Evolutionary conservation across 2,329 filamentous ascomycete species (phyloP).

Genomic region (Talaromyces albobiverticillius): DNA sequence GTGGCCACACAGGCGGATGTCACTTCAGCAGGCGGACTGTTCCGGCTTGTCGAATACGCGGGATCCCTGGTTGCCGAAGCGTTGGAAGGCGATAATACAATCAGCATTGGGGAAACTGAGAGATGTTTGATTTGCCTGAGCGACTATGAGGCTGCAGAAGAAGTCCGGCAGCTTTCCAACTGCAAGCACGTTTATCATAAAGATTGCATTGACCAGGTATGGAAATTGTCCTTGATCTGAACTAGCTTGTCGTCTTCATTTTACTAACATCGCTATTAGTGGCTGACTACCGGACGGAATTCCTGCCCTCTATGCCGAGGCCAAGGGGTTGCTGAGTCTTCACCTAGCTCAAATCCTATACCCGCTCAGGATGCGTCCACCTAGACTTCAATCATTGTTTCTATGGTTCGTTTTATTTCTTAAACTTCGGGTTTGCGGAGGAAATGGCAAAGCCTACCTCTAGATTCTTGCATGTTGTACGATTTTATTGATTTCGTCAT

Average conservation of each 20-base stretch:
- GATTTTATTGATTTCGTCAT: conserved; percentile 11
- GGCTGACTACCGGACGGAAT: conserved; percentile 29
- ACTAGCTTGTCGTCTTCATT: not conserved
- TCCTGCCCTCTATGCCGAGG: conserved; percentile 38
- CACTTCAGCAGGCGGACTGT: conserved; percentile 60
- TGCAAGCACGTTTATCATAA: conserved; percentile 67
- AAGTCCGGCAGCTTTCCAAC: conserved; percentile 59
- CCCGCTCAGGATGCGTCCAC: conserved; percentile 3
- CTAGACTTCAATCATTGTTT: not conserved
- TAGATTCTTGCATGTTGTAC: conserved; percentile 10
- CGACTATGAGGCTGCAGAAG: conserved; percentile 62
- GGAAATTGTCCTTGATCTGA: conserved; percentile 18
- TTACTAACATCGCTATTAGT: conserved; percentile 4
- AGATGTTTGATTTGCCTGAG: conserved; percentile 66
- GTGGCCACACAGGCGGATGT: conserved; percentile 65
- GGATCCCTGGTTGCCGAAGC: conserved; percentile 48
- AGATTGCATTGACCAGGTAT: conserved; percentile 67
- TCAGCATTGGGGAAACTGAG: conserved; percentile 46
- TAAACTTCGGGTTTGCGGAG: not conserved
- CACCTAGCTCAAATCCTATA: conserved; percentile 18
- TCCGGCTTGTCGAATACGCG: conserved; percentile 47
- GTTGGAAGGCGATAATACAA: conserved; percentile 35
- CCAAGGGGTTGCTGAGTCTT: conserved; percentile 40
- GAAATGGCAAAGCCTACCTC: not conserved
- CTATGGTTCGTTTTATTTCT: not conserved